Percentiles rank a stretch among this genome's conserved stretches.
Conservation (phyloP, 2,329 filamentous ascomycete species). For the Claviceps paspali region DNA sequence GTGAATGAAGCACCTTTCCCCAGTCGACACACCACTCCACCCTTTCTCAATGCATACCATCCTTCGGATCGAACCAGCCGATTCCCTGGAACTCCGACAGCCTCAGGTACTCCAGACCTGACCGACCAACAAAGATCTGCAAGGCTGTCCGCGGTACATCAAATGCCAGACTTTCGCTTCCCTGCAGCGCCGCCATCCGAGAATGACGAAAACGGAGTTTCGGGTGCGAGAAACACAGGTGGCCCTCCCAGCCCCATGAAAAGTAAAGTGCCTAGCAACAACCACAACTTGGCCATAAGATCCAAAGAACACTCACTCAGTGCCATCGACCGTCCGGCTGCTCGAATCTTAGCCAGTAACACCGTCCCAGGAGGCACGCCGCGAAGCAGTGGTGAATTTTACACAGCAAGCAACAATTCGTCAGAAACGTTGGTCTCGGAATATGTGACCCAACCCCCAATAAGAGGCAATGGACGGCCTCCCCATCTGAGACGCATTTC, state of each 20-base stretch:
- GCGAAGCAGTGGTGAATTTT: slow-evolving; percentile 86
- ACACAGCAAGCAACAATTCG: slow-evolving; percentile 87
- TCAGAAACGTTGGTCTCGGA: slow-evolving; percentile 87
- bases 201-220: slow-evolving; percentile 15
- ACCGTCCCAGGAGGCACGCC: slow-evolving; percentile 63
- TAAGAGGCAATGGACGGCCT: slow-evolving; percentile 21
- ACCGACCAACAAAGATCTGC: slow-evolving; percentile 24
- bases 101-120: slow-evolving; percentile 28
- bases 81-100: slow-evolving; percentile 25
- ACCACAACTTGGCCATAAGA: slow-evolving; percentile 21
- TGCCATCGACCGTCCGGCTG: slow-evolving; percentile 41
- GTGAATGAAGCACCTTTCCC: slow-evolving; percentile 18
- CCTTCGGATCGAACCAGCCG: slow-evolving; percentile 32
- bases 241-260: slow-evolving; percentile 25
- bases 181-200: slow-evolving; percentile 31
- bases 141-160: slow-evolving; percentile 9
- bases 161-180: slow-evolving; percentile 41
- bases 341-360: slow-evolving; percentile 60
- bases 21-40: slow-evolving; percentile 31
- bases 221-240: slow-evolving; percentile 19
- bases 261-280: slow-evolving; percentile 17
- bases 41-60: slow-evolving; percentile 39
- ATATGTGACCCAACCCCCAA: slow-evolving; percentile 45
- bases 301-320: slow-evolving; percentile 30
- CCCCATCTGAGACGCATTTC: slow-evolving; percentile 32